Evolutionary conservation across 768 basidiomycete genomes (phyloP), one percentile per base, ranked within the genome.

Genomic region (Dacryopinax primogenitus): DNA sequence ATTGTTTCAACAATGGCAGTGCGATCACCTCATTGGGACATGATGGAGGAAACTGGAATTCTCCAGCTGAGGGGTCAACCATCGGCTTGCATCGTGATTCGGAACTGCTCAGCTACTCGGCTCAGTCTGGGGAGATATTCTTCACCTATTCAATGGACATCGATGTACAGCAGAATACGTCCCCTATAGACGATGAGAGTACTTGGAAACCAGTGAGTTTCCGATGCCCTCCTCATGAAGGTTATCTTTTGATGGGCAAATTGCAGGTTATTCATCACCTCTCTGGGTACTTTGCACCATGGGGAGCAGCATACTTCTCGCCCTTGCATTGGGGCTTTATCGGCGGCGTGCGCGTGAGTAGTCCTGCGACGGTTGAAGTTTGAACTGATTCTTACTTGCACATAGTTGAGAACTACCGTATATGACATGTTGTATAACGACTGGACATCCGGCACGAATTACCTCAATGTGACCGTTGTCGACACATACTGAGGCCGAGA

Each of bases 31-130:
- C 12, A 6, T 7, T 15, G 13, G 13, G 23, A 23, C 7, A 13
- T 7, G 45, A 47, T 23, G 13, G 13, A 12, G 45, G 45, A 13
- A 47, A 12, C 9, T 47, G 45, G 45, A 9, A 15, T 23, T 47
- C 45, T 23, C 45, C 45, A 7, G 13, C 45, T 9, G 45, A 47
- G n/a, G 45, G 45, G 6, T 15, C 45, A 23, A 47, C 45, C 13
- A 47, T 47, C 45, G 45, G 45, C 45, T 13, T 26, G 45, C 45
- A 47, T 47, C 45, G 45, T 9, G 45, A 47, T 47, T 47, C 45
- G 13, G 45, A 15, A 12, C 23, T 47, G 7, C 9, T 47, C 45
- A 47, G 45, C n/a, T 47, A 47, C 23, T 23, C 13, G 45, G 45
- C 45, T 7, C 45, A 47, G 45, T 7, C 7, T 11, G 45, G 13